These are phyloP conservation scores for Calonectria pteridis DNA, from an alignment of 2,329 filamentous ascomycete species.

Conservation along the genomic window DNA sequence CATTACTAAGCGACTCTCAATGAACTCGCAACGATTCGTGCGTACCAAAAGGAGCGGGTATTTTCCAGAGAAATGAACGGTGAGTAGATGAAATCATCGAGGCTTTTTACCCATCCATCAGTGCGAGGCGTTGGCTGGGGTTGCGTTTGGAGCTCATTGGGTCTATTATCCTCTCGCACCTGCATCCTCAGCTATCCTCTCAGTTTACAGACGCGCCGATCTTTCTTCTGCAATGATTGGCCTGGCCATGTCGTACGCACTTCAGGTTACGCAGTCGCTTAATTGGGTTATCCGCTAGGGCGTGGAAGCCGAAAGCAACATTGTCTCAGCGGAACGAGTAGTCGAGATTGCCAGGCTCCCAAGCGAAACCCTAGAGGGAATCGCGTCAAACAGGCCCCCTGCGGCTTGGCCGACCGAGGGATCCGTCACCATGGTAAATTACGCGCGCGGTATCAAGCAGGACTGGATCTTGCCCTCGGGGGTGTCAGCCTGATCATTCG, in stretches of 20 bases:
- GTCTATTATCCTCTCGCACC: slow-evolving; percentile 11
- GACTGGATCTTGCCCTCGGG: slow-evolving; percentile 68
- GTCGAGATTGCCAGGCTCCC: slow-evolving; percentile 74
- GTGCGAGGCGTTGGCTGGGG: slow-evolving; percentile 8
- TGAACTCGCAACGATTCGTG: slow-evolving; percentile 3
- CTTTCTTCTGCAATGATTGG: slow-evolving; percentile 17
- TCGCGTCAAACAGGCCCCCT: slow-evolving; percentile 58
- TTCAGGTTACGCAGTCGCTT: slow-evolving; percentile 15
- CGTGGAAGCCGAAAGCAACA: slow-evolving; percentile 14
- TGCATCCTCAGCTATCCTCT: neutral
- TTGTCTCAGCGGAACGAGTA: slow-evolving; percentile 64
- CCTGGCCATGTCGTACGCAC: slow-evolving; percentile 15
- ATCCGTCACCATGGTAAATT: neutral
- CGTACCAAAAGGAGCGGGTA: neutral
- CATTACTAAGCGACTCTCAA: slow-evolving; percentile 8
- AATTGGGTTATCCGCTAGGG: slow-evolving; percentile 7
- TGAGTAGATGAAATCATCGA: slow-evolving; percentile 12
- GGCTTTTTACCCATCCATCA: neutral
- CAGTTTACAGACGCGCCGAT: neutral
- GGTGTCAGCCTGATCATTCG: slow-evolving; percentile 72
- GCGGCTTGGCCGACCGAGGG: slow-evolving; percentile 52
- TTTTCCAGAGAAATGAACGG: neutral
- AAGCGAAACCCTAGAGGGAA: slow-evolving; percentile 70
- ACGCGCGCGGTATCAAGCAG: slow-evolving; percentile 3
- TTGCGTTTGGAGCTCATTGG: slow-evolving; percentile 16